Conservation (phyloP, 495 filamentous ascomycete genomes). For the Lophiostoma macrostomum region DNA sequence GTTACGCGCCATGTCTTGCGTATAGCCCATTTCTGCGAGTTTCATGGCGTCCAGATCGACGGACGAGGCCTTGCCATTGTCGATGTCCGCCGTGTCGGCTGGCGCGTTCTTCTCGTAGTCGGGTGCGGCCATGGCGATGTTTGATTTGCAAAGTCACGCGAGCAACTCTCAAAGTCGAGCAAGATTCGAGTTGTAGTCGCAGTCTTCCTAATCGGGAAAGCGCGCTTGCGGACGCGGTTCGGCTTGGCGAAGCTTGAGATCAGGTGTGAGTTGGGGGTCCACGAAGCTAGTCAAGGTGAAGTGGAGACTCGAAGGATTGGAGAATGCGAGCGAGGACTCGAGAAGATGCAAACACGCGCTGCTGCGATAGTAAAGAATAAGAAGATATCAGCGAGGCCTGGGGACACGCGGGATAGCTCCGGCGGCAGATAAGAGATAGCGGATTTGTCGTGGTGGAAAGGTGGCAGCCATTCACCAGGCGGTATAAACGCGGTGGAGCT, state of each 20-base stretch:
- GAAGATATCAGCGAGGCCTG: too few species aligned
- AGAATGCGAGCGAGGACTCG: too few species aligned
- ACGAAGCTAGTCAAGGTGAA: too few species aligned
- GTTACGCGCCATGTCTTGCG: slow-evolving; percentile 57
- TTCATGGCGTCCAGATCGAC: slow-evolving; percentile 36
- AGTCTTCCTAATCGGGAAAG: slow-evolving; percentile 7
- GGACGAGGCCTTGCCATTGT: slow-evolving; percentile 4
- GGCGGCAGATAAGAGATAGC: too few species aligned
- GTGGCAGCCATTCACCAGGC: too few species aligned
- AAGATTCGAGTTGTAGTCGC: not conserved
- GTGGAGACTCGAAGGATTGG: too few species aligned
- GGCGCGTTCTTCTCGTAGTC: slow-evolving; percentile 16
- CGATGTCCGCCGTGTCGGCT: not conserved
- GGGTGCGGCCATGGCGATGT: slow-evolving; percentile 9
- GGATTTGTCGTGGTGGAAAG: too few species aligned
- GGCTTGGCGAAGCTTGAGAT: slow-evolving; percentile 20
- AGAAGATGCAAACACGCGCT: too few species aligned
- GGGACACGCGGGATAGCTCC: too few species aligned
- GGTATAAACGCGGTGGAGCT: too few species aligned
- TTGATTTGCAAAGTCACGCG: slow-evolving; percentile 1
- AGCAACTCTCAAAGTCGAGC: not conserved
- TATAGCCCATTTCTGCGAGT: slow-evolving; percentile 56
- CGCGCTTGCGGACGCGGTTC: slow-evolving; percentile 9
- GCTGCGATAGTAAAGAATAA: too few species aligned
- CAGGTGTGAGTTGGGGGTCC: not conserved